A percentile compares a stretch with the other conserved stretches of the same genome.
These are phyloP conservation scores for Arabidopsis hybrid DNA, from an alignment of 441 rosid genomes.

Conservation along the genomic window DNA sequence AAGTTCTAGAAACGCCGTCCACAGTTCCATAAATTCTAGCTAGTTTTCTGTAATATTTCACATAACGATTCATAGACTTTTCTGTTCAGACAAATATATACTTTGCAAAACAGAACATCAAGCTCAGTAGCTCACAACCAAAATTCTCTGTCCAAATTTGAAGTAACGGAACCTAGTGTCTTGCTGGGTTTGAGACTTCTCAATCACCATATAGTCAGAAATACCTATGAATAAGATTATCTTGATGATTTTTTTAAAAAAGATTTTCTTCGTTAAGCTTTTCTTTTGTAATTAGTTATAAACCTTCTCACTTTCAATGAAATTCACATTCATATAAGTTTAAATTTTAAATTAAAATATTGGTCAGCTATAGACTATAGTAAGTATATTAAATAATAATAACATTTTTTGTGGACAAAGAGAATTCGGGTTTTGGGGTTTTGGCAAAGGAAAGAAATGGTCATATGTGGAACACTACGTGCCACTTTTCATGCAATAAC, in stretches of 20 bases:
- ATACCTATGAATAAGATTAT: no score
- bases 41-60: background rate
- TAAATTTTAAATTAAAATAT: background rate
- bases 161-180: background rate
- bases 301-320: background rate
- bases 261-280: background rate
- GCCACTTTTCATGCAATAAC: slow-evolving; percentile 48
- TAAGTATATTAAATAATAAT: background rate
- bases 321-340: background rate
- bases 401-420: slow-evolving; percentile 31
- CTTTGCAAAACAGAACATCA: background rate
- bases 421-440: slow-evolving; percentile 9
- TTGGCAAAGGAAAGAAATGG: slow-evolving; percentile 26
- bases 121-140: background rate
- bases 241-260: no score
- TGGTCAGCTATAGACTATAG: slow-evolving; percentile 1
- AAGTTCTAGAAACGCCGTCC: slow-evolving; percentile 18
- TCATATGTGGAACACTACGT: slow-evolving; percentile 44
- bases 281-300: background rate
- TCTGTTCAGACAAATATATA: background rate
- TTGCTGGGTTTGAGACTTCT: background rate
- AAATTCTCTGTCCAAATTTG: background rate
- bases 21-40: background rate
- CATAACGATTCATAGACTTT: background rate
- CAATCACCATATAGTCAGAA: background rate